phyloP scores from a whole-genome alignment of 2,329 filamentous ascomycete species.

The Aspergillus arachidicola region DNA sequence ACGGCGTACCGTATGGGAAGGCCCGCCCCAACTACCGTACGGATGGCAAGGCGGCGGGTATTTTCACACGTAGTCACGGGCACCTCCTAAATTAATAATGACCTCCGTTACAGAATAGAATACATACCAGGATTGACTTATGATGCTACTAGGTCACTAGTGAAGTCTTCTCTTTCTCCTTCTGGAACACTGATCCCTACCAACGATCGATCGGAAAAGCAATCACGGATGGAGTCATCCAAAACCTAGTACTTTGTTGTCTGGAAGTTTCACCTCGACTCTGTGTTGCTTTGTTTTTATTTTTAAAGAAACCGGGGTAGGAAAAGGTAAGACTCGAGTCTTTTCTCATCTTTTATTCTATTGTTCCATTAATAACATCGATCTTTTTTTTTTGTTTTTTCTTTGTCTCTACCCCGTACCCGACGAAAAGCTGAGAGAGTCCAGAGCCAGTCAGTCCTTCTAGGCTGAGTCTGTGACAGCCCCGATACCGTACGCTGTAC shows the following conservation, averaged over 20 bases:
- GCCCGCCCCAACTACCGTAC: constrained; percentile 8
- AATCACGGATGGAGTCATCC: not conserved
- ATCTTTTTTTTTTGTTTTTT: constrained; percentile 1
- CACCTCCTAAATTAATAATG: not conserved
- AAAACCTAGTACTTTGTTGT: constrained; percentile 5
- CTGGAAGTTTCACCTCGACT: not conserved
- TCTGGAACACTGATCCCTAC: constrained; percentile 18
- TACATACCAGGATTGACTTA: not conserved
- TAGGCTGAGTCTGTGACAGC: not conserved
- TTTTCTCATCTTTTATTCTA: constrained; percentile 2
- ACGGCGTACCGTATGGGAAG: constrained; percentile 16
- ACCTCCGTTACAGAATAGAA: not conserved
- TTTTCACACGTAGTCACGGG: not conserved
- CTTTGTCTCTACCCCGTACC: constrained; percentile 4
- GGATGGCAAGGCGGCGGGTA: constrained; percentile 1
- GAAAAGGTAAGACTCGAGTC: not conserved
- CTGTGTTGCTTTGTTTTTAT: not conserved
- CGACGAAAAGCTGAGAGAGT: not conserved
- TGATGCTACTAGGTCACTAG: not conserved
- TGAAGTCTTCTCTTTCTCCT: constrained; percentile 1
- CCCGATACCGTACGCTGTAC: constrained; percentile 2
- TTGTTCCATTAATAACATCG: constrained; percentile 10
- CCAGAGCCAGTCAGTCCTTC: not conserved
- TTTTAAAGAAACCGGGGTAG: not conserved
- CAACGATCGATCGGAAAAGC: constrained; percentile 6